These are phyloP conservation scores for Acorus calamus DNA, from an alignment of 106 monocot species.

Conservation along the genomic window DNA sequence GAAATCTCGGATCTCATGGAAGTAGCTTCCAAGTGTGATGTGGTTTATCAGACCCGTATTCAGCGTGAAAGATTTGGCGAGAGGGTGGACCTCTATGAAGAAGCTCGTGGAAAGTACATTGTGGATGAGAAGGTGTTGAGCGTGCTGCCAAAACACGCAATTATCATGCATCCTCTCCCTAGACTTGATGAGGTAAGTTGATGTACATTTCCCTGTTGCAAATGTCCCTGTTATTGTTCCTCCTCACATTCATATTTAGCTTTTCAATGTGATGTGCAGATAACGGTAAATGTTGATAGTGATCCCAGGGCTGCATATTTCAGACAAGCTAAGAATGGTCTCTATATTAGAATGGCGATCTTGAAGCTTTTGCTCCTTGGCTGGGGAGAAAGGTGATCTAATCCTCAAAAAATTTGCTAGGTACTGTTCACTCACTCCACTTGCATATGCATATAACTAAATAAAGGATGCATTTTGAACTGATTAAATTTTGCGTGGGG, in stretches of 20 bases:
- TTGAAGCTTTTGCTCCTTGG: too few relatives aligned
- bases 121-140: constrained; percentile 60
- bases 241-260: background rate
- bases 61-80: constrained; percentile 96
- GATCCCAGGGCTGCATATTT: constrained; percentile 98
- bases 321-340: constrained; percentile 27
- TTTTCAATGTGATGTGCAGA: constrained; percentile 26
- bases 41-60: constrained; percentile 94
- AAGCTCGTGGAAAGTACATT: constrained; percentile 98
- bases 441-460: too few relatives aligned
- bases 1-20: constrained; percentile 79
- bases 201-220: background rate
- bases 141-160: constrained; percentile 80
- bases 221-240: background rate
- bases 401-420: too few relatives aligned
- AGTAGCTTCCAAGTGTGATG: constrained; percentile 93
- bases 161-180: constrained; percentile 98
- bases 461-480: too few relatives aligned
- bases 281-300: constrained; percentile 73
- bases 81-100: constrained; percentile 88
- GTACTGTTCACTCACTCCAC: too few relatives aligned
- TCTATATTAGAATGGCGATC: too few relatives aligned
- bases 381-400: too few relatives aligned
- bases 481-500: too few relatives aligned
- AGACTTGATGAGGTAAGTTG: constrained; percentile 85